Evolutionary conservation across 257 asterid genomes (phyloP).

Genomic region (Solanum dulcamara): DNA sequence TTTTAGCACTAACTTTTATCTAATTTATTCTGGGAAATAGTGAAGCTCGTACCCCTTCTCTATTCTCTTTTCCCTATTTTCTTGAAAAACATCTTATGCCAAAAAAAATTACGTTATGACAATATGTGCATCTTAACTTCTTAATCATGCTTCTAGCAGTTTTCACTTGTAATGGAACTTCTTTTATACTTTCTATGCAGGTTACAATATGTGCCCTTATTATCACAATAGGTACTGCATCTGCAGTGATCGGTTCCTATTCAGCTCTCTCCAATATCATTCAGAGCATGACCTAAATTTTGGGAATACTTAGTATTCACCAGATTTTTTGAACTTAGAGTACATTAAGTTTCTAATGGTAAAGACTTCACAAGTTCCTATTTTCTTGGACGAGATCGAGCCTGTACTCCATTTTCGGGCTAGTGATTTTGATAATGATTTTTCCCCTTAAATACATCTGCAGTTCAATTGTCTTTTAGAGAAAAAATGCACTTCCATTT

Average conservation of each 20-base stretch:
- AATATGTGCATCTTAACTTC: background rate
- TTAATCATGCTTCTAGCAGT: background rate
- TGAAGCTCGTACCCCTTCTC: background rate
- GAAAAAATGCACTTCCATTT: background rate
- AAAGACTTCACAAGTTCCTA: background rate
- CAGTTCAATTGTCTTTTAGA: background rate
- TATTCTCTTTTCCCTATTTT: background rate
- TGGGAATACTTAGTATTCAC: background rate
- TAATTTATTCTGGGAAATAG: background rate
- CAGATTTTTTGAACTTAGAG: background rate
- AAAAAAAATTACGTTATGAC: background rate
- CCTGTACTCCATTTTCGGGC: background rate
- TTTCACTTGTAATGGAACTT: background rate
- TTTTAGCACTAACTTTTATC: background rate
- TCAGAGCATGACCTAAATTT: background rate
- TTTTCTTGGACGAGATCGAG: background rate
- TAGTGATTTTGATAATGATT: background rate
- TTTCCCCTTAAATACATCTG: background rate
- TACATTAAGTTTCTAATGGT: background rate
- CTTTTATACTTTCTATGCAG: constrained; percentile 5
- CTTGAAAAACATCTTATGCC: background rate
- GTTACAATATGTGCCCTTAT: constrained; percentile 11
- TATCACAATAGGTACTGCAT: constrained; percentile 10
- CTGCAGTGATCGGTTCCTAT: constrained; percentile 17
- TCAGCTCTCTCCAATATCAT: constrained; percentile 17